Percentiles rank a stretch among this genome's conserved stretches.
Conservation (phyloP, 108 stramenopile genomes). For the Ochromonas danica region DNA sequence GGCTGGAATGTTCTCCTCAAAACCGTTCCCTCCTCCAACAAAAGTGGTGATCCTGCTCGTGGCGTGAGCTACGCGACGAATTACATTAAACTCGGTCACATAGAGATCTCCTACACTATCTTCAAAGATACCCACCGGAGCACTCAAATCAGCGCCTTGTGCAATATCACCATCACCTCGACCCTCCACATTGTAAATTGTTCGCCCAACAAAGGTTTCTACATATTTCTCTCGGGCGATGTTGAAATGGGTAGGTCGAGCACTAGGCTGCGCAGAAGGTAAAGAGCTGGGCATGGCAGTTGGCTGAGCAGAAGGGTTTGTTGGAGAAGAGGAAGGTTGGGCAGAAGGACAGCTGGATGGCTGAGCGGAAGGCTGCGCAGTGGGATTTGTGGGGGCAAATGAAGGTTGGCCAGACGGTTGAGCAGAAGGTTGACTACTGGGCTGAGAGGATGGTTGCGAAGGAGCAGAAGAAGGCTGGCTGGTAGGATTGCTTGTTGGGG, state of each 20-base stretch:
- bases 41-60: background rate
- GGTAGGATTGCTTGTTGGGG: no score
- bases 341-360: background rate
- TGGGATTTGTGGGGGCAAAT: background rate
- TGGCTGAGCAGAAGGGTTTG: background rate
- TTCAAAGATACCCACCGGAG: no score
- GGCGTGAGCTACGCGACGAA: background rate
- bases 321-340: background rate
- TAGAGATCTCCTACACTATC: no score
- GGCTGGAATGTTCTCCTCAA: background rate
- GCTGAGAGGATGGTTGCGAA: background rate
- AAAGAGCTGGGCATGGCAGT: background rate
- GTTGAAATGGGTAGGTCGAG: no score
- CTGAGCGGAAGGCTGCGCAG: background rate
- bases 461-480: no score
- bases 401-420: background rate
- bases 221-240: no score
- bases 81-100: no score
- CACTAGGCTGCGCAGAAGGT: background rate
- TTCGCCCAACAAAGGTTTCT: no score
- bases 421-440: background rate
- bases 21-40: background rate
- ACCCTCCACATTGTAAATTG: no score
- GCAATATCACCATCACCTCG: no score
- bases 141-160: no score